These are phyloP conservation scores for Quercus phellos DNA, from an alignment of 331 rosid genomes.

Conservation along the genomic window DNA sequence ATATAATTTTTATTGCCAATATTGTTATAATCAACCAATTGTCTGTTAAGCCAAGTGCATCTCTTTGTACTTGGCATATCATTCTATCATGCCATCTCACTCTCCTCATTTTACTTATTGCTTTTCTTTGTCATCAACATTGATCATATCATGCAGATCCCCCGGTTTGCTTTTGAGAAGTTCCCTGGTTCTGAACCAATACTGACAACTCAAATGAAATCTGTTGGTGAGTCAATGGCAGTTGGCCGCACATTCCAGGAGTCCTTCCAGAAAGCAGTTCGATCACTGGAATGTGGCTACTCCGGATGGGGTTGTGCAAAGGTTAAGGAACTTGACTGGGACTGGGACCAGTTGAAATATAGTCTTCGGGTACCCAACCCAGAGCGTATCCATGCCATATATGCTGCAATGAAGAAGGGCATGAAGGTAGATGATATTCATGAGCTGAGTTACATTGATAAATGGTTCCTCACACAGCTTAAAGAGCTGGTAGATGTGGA, in stretches of 20 bases:
- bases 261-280: slow-evolving; percentile 91
- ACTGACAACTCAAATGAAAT: slow-evolving; percentile 94
- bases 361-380: slow-evolving; percentile 90
- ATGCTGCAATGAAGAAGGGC: slow-evolving; percentile 96
- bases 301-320: slow-evolving; percentile 88
- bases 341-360: slow-evolving; percentile 86
- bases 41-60: not conserved
- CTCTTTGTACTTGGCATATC: not conserved
- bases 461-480: slow-evolving; percentile 92
- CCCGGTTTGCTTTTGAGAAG: slow-evolving; percentile 94
- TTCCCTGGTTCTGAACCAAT: slow-evolving; percentile 97
- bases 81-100: not conserved
- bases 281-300: slow-evolving; percentile 81
- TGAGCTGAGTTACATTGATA: slow-evolving; percentile 76
- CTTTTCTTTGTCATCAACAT: not conserved
- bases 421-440: slow-evolving; percentile 78
- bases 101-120: not conserved
- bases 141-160: slow-evolving; percentile 74
- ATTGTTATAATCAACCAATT: not conserved
- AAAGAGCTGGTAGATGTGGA: slow-evolving; percentile 87
- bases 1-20: not conserved
- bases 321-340: slow-evolving; percentile 79
- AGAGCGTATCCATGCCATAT: slow-evolving; percentile 78
- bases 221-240: slow-evolving; percentile 97
- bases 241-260: slow-evolving; percentile 92